Evolutionary conservation across 2,329 filamentous ascomycete species (phyloP), one percentile per base, ranked within the genome.

Genomic region (Arachnomyces sp.): DNA sequence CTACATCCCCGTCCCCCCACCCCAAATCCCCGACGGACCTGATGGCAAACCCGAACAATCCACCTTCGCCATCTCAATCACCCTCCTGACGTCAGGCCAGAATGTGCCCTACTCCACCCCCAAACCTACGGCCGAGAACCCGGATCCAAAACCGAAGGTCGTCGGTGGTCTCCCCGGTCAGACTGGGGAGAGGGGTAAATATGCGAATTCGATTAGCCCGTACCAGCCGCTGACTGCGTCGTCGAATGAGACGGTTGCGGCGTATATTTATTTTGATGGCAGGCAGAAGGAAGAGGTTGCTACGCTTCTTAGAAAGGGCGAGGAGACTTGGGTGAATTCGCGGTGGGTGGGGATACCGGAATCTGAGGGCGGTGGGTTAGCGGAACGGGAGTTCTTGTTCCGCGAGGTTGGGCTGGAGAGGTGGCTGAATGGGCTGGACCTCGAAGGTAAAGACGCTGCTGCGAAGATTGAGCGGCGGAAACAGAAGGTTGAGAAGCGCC

Each of bases 291-390:
- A 98, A 61, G 92, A 98, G 66, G 93, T 98, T 2, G 92, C 92
- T 38, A 98, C 92, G 9, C 70, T 98, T 42, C 71, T 98, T 38
- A 76, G 92, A 40, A 83, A 89, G 9, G 90, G 92, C 16, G 92
- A 96, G 60, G 92, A 98, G 66, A 98, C 92, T 2, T 98, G 92
- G 92, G 93, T 98, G 16, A 98, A 96, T 58, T 95, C 88, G 41
- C 76, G 92, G 53, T 98, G 92, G 92, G 92, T 98, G 36, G 90
- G 93, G 58, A 80, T 98, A 5, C 87, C 90, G 2, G 82, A 89
- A 18, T 79, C 82, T 16, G 90, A 96, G 64, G 90, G 90, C 25
- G 92, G 92, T 36, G 92, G 92, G 31, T 76, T 98, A 34, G 92
- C 92, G 20, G 92, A 98, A 69, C 80, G 92, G 49, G 92, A 98